These are phyloP conservation scores for Kuraishia borneana DNA, from an alignment of 805 yeast species.

Conservation along the genomic window DNA sequence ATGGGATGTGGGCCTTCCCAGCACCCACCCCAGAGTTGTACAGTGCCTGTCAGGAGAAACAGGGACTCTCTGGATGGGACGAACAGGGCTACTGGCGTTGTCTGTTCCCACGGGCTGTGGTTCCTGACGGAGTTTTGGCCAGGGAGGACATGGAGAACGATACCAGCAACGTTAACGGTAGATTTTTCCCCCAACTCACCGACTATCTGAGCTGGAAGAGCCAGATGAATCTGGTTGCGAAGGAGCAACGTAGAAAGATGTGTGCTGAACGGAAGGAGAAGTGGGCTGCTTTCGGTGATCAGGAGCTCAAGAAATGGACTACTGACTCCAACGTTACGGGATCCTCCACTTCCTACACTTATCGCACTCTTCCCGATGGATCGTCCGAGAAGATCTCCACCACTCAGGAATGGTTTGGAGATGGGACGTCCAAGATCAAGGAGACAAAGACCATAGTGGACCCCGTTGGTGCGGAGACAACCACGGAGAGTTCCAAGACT, in stretches of 20 bases:
- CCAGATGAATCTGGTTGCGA: slow-evolving; percentile 37
- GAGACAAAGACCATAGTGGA: slow-evolving; percentile 26
- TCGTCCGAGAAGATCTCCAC: slow-evolving; percentile 27
- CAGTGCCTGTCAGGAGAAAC: slow-evolving; percentile 46
- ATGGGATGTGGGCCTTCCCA: slow-evolving; percentile 40
- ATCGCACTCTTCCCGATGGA: slow-evolving; percentile 28
- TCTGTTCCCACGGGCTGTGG: slow-evolving; percentile 53
- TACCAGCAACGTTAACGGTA: slow-evolving; percentile 34
- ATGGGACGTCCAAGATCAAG: slow-evolving; percentile 29
- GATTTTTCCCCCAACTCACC: slow-evolving; percentile 54
- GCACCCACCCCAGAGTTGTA: slow-evolving; percentile 50
- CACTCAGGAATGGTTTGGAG: slow-evolving; percentile 24
- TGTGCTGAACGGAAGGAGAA: slow-evolving; percentile 5
- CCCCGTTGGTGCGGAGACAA: slow-evolving; percentile 21
- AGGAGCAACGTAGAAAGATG: slow-evolving; percentile 19
- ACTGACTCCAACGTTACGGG: slow-evolving; percentile 18
- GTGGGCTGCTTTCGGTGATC: slow-evolving; percentile 11
- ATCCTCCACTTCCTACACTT: slow-evolving; percentile 23
- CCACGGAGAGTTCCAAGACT: slow-evolving; percentile 11
- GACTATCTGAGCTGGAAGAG: slow-evolving; percentile 59
- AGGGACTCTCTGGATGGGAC: slow-evolving; percentile 80
- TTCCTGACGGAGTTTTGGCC: slow-evolving; percentile 27
- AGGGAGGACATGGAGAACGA: slow-evolving; percentile 47
- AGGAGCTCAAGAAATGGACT: slow-evolving; percentile 15
- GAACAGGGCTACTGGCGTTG: slow-evolving; percentile 82